Base-by-base conservation (phyloP, 148 eudicot genomes). In the Polygonum aviculare region DNA sequence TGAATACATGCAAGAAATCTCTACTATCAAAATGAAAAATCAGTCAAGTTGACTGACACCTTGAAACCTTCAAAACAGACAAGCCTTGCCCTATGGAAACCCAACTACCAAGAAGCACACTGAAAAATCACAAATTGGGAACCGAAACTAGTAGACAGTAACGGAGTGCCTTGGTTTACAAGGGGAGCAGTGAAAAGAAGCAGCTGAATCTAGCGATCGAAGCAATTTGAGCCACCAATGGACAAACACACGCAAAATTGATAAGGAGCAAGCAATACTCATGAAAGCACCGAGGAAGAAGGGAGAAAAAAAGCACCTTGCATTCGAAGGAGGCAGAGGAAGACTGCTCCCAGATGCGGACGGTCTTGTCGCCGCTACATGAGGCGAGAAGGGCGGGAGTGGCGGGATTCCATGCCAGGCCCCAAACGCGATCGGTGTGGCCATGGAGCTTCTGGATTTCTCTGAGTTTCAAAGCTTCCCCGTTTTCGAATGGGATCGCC, bases 311-410 rank as follows among this genome's bases (percentile, higher is more conserved):
- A 47, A 9, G 6, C 19, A 81, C 84, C 93, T 86, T 85, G 90
- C 89, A 87, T n/a, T 82, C 63, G 76, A 83, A 82, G 19, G 82
- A 74, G 18, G 79, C 85, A 9, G 84, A 75, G 21, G 67, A 63
- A 39, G 81, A 80, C 72, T 88, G 90, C 33, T 89, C 87, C 98
- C 98, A 95, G 79, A 95, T 90, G 9, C 97, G 91, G 67, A 89
- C 91, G 31, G 97, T 89, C 73, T 89, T 95, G 67, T 95, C 97
- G 11, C 93, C 97, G 77, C 97, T 89, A 78, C 93, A 95, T 12
- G 98, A 92, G 12, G 97, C 96, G 35, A 95, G 85, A 6, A 88
- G 76, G 10, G 92, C 86, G 19, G 31, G 31, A 80, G 72, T 19
- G 18, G 86, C 76, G 7, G 96, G 96, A 57, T 89, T 92, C 98